phyloP scores from a whole-genome alignment of 257 asterid genomes.

The Coffea canephora region DNA sequence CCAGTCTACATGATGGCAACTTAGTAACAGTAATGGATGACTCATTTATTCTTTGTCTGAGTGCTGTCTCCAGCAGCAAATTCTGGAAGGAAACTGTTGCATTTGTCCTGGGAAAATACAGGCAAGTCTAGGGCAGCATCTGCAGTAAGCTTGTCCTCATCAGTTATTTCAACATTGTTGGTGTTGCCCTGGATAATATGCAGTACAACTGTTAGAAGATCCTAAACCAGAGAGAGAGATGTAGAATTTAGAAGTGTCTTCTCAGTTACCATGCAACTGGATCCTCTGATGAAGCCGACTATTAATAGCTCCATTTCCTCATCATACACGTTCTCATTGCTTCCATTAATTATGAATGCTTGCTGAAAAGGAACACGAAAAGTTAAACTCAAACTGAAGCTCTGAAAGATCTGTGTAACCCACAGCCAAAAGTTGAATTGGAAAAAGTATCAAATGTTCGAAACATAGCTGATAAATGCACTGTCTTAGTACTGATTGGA shows the following conservation, averaged over 20 bases:
- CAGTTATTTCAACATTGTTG: slow-evolving; percentile 30
- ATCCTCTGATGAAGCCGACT: slow-evolving; percentile 66
- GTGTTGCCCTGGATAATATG: slow-evolving; percentile 17
- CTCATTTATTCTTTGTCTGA: neutral
- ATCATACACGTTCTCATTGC: slow-evolving; percentile 27
- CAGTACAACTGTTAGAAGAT: neutral
- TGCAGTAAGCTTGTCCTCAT: slow-evolving; percentile 54
- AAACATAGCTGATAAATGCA: neutral
- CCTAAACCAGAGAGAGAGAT: too few species aligned
- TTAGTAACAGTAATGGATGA: neutral
- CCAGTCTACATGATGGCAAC: neutral
- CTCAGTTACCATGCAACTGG: slow-evolving; percentile 41
- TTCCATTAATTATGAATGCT: slow-evolving; percentile 40
- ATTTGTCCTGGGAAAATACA: slow-evolving; percentile 38
- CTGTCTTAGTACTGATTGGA: neutral
- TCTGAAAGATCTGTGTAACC: neutral
- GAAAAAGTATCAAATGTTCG: neutral
- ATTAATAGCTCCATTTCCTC: slow-evolving; percentile 51
- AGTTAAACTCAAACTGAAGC: neutral
- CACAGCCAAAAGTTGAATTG: neutral
- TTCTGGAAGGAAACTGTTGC: slow-evolving; percentile 26
- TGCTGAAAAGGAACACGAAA: slow-evolving; percentile 37
- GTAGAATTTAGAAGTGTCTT: neutral
- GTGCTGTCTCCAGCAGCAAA: neutral
- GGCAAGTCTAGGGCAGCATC: slow-evolving; percentile 46